Evolutionary conservation across 108 stramenopile species (phyloP), one percentile per base, ranked within the genome.

Genomic region (Nitzschia palea): DNA sequence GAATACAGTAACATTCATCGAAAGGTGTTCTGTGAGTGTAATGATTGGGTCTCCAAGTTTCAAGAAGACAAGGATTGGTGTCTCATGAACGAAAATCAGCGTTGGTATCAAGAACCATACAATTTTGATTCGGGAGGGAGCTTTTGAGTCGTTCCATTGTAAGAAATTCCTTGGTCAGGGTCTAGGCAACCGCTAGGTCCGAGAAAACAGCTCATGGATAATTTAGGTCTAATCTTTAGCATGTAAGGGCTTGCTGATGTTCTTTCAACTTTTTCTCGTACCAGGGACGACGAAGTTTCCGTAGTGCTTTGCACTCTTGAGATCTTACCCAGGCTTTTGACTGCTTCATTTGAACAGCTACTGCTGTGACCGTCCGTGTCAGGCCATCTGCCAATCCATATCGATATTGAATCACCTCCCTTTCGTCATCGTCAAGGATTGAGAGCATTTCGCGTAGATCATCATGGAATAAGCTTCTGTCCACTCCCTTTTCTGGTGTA

Each of bases 351-450:
- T 88, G 77, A 17, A 89, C 83, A 23, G 89, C 91, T 18, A 92
- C 91, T 1, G 86, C 68, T 22, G 91, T 92, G 9, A 95, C 91
- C 3, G 94, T 92, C 51, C 94, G 67, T 14, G 90, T 90, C 31
- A 90, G 81, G 3, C 94, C 94, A 67, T 95, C 91, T 29, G 79
- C 83, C 42, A 95, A 64, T 50, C 94, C 94, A 69, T 95, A 95
- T 31, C 94, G 72, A 3, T 82, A 61, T 33, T 76, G 78, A 31
- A 95, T 81, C 0, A 95, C 90, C 17, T 25, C 73, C 27, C 85
- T 74, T 66, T 95, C 91, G 36, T 88, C 87, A 56, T 87, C 78
- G 33, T 81, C 84, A 27, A 95, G 77, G 47, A 85, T 88, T 55
- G 56, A n/a, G 31, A 95, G 73, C 94, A 95, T 95, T 64, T 90